Evolutionary conservation across 805 yeast genomes (phyloP), one percentile per base, ranked within the genome.

Genomic region (Hyphopichia homilentoma): DNA sequence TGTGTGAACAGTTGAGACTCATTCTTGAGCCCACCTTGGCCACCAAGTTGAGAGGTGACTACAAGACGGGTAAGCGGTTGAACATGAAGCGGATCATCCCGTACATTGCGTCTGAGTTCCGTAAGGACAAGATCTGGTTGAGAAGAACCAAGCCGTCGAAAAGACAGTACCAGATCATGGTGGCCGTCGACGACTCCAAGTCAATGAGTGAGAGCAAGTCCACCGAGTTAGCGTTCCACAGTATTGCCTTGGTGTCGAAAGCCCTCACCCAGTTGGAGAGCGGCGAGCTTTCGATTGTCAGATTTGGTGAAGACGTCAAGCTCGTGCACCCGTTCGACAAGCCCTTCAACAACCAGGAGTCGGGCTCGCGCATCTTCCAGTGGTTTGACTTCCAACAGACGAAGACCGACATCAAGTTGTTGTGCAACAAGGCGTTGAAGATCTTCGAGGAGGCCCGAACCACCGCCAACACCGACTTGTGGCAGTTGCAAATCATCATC

Each of bases 61-160:
- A 87, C 63, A 88, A 89, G 60, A 89, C 97, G 2, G 99, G 99
- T 57, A 93, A 93, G 58, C 73, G 98, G 45, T 74, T 93, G 49
- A 93, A 93, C 60, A 89, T 93, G 97, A 93, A 90, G 69, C 74
- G 97, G 45, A 93, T 93, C 49, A 93, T 93, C 50, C 95, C 97
- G 5, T 93, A 90, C 59, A 93, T 93, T 67, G 99, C 99, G 1
- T 85, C 96, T 23, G 95, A 88, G 50, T 93, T 87, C 76, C 80
- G 95, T 51, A 93, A 93, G 57, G 99, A 93, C 59, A 93, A 93
- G 69, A 93, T 93, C 37, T 93, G 99, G 99, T 73, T 93, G 63
- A 78, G 96, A 55, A 78, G 99, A 60, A 88, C 97, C 5, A 90
- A 93, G 54, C 99, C 99, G 35, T 84, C 95, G 45, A 93, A 93